phyloP scores from a whole-genome alignment of 2,329 filamentous ascomycete genomes.

The Beauveria caledonica region DNA sequence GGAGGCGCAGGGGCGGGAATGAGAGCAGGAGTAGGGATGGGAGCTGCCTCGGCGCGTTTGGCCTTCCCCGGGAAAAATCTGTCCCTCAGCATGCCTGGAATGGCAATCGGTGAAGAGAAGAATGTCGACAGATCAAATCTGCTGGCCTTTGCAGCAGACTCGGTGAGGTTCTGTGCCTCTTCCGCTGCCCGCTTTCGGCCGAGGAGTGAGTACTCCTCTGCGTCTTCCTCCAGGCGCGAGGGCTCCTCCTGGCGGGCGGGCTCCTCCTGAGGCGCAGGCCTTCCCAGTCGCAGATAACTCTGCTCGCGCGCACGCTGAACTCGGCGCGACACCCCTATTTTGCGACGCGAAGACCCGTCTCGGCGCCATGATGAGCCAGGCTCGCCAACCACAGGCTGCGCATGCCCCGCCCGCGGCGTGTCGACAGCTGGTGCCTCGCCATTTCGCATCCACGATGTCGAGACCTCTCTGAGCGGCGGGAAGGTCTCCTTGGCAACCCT shows the following conservation, averaged over 20 bases:
- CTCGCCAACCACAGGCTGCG: slow-evolving; percentile 7
- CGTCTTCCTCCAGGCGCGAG: slow-evolving; percentile 6
- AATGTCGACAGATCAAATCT: slow-evolving; percentile 44
- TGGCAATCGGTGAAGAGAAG: slow-evolving; percentile 47
- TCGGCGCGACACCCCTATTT: too few species aligned
- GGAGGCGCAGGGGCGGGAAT: slow-evolving; percentile 9
- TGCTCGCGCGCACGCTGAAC: too few species aligned
- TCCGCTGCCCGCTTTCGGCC: slow-evolving; percentile 18
- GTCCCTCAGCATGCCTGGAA: slow-evolving; percentile 26
- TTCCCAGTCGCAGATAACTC: too few species aligned
- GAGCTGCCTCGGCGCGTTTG: slow-evolving; percentile 12
- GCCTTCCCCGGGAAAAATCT: slow-evolving; percentile 23
- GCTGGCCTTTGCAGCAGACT: slow-evolving; percentile 20
- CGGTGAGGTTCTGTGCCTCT: slow-evolving; percentile 12
- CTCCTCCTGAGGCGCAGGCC: neutral
- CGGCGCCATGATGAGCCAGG: slow-evolving; percentile 6
- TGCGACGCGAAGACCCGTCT: too few species aligned
- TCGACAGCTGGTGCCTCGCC: too few species aligned
- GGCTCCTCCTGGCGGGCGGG: neutral
- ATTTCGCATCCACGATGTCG: slow-evolving; percentile 25
- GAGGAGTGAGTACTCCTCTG: slow-evolving; percentile 39
- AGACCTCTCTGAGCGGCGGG: too few species aligned
- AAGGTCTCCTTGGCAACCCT: too few species aligned
- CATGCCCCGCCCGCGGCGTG: neutral
- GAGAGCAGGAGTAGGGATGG: slow-evolving; percentile 9